Evolutionary conservation across 352 stramenopile species (phyloP).

Genomic region (Pythium phragmiticola): DNA sequence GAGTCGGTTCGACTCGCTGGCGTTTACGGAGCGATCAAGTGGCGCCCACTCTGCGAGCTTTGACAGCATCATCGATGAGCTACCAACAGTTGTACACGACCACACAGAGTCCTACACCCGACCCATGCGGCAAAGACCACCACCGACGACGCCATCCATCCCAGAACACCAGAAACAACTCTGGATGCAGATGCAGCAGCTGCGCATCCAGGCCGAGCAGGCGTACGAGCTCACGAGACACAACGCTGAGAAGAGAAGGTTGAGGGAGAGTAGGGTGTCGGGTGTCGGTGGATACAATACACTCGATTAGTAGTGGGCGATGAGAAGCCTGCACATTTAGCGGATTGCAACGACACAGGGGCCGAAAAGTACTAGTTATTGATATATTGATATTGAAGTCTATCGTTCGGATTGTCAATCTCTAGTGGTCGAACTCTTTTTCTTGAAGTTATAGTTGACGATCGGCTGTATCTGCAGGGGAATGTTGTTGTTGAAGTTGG

Average conservation of each 20-base stretch:
- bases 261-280: background rate
- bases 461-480: too few relatives aligned
- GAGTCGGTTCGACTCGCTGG: background rate
- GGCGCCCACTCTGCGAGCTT: background rate
- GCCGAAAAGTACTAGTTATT: background rate
- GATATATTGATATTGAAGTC: background rate
- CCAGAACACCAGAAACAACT: conserved; percentile 6
- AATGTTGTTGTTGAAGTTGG: too few relatives aligned
- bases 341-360: too few relatives aligned
- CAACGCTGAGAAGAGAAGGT: background rate
- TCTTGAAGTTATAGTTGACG: too few relatives aligned
- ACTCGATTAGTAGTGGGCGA: background rate
- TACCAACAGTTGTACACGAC: background rate
- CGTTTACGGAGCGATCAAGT: background rate
- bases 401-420: too few relatives aligned
- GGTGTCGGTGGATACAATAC: background rate
- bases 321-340: background rate
- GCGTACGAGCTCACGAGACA: conserved; percentile 18
- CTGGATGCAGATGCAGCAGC: conserved; percentile 15
- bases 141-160: background rate
- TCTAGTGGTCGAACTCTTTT: too few relatives aligned
- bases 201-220: conserved; percentile 18
- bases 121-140: background rate
- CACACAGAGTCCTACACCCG: background rate
- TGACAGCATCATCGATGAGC: background rate